A percentile compares a stretch with the other conserved stretches of the same genome.
Conservation (phyloP, 2,329 filamentous ascomycete genomes). For the Diaporthe batatas region DNA sequence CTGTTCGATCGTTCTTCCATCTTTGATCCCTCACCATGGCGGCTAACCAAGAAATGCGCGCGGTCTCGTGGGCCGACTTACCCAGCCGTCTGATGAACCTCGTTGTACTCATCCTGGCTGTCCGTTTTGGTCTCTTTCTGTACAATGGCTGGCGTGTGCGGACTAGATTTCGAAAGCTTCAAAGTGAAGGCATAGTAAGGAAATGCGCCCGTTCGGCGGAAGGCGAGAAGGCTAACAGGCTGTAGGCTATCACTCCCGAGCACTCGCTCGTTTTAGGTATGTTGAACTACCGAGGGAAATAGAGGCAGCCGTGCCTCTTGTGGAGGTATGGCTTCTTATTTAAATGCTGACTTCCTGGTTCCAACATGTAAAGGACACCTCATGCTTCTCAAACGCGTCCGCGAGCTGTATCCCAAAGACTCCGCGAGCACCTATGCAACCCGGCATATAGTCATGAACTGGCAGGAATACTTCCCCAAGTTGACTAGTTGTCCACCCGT, state of each 20-base stretch:
- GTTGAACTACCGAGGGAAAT: no score
- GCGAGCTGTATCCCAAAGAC: constrained; percentile 15
- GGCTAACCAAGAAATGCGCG: background rate
- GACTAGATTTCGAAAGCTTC: constrained; percentile 22
- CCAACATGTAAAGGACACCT: background rate
- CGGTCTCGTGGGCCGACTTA: background rate
- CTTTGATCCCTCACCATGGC: background rate
- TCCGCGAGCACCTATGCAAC: constrained; percentile 27
- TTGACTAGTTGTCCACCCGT: constrained; percentile 38
- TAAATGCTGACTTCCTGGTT: no score
- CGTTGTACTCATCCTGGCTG: background rate
- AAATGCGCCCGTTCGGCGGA: accelerated
- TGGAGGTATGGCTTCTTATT: no score
- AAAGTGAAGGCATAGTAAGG: constrained; percentile 24
- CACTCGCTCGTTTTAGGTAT: constrained; percentile 22
- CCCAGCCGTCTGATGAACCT: constrained; percentile 20
- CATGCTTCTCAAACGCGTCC: constrained; percentile 14
- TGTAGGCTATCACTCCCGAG: background rate
- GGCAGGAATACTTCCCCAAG: constrained; percentile 41
- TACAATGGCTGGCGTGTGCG: constrained; percentile 10
- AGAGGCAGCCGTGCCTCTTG: no score
- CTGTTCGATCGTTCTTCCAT: background rate
- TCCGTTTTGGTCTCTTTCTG: constrained; percentile 9
- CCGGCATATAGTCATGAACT: constrained; percentile 30
- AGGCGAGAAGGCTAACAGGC: background rate